These are phyloP conservation scores for Sporodiniella umbellata DNA, from an alignment of 371 early-diverging fungal genomes.

Conservation along the genomic window DNA sequence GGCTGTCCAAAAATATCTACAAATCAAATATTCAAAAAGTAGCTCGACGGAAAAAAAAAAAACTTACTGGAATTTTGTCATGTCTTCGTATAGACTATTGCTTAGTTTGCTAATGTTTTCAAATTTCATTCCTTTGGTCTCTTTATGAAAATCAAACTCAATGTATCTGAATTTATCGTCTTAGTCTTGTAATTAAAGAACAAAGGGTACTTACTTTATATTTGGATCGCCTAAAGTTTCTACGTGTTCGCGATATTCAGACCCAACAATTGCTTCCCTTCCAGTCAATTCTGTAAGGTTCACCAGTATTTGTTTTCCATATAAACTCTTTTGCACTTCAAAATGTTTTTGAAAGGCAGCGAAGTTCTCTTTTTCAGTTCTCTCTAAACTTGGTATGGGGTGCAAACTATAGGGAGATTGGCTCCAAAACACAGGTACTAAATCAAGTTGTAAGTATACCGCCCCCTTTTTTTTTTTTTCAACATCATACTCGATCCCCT, in stretches of 20 bases:
- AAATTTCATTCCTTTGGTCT: slow-evolving; percentile 53
- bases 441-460: neutral
- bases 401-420: slow-evolving; percentile 69
- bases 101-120: slow-evolving; percentile 50
- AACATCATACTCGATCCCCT: slow-evolving; percentile 55
- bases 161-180: too few species aligned
- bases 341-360: slow-evolving; percentile 65
- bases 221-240: slow-evolving; percentile 42
- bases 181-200: too few species aligned
- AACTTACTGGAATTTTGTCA: slow-evolving; percentile 43
- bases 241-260: slow-evolving; percentile 43
- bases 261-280: slow-evolving; percentile 52
- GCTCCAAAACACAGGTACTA: slow-evolving; percentile 66
- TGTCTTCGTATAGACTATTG: slow-evolving; percentile 37
- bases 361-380: slow-evolving; percentile 52
- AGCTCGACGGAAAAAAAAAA: neutral
- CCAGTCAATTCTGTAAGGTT: slow-evolving; percentile 69
- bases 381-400: slow-evolving; percentile 60
- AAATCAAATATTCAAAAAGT: neutral
- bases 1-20: slow-evolving; percentile 46
- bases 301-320: slow-evolving; percentile 79
- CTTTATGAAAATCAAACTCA: slow-evolving; percentile 93
- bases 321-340: slow-evolving; percentile 53
- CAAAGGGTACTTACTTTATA: slow-evolving; percentile 41
- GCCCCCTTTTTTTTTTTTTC: neutral